Evolutionary conservation across 2,329 filamentous ascomycete genomes (phyloP).

Genomic region (Byssochlamys sp.): DNA sequence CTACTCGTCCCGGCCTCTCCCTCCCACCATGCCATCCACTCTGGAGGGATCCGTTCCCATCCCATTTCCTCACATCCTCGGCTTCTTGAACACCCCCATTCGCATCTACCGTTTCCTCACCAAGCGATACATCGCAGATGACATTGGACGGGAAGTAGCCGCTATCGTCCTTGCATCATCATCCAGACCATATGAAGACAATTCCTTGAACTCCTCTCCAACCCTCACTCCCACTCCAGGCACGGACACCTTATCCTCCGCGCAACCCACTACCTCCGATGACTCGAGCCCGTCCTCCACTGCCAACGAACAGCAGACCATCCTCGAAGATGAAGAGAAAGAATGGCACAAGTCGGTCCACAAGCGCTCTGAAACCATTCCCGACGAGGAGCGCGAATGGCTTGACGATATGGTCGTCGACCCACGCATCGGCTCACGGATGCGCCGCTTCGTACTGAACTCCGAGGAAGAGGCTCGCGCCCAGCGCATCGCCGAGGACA

Average conservation of each 20-base stretch:
- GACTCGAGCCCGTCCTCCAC: slow-evolving; percentile 19
- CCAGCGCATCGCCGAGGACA: slow-evolving; percentile 50
- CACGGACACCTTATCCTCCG: slow-evolving; percentile 9
- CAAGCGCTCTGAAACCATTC: slow-evolving; percentile 42
- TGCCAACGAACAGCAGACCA: slow-evolving; percentile 53
- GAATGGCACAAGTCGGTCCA: slow-evolving; percentile 78
- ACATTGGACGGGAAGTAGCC: slow-evolving; percentile 77
- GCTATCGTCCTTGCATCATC: slow-evolving; percentile 61
- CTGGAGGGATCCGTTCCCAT: slow-evolving; percentile 66
- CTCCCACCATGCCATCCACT: slow-evolving; percentile 56
- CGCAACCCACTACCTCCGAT: slow-evolving; percentile 33
- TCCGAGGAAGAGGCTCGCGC: slow-evolving; percentile 62
- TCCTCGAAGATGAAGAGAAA: slow-evolving; percentile 61
- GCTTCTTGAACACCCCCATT: slow-evolving; percentile 80
- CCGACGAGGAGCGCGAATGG: slow-evolving; percentile 63
- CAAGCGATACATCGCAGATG: slow-evolving; percentile 70
- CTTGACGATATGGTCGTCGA: slow-evolving; percentile 66
- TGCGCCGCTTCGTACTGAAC: slow-evolving; percentile 66
- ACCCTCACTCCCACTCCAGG: slow-evolving; percentile 11
- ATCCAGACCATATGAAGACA: slow-evolving; percentile 31
- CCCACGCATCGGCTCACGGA: slow-evolving; percentile 61
- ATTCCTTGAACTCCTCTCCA: slow-evolving; percentile 12
- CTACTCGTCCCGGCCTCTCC: slow-evolving; percentile 59
- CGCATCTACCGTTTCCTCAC: slow-evolving; percentile 82
- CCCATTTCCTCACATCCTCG: slow-evolving; percentile 78